These are phyloP conservation scores for Oryza nivara DNA, from an alignment of 176 grass and related monocot genomes.

Conservation along the genomic window DNA sequence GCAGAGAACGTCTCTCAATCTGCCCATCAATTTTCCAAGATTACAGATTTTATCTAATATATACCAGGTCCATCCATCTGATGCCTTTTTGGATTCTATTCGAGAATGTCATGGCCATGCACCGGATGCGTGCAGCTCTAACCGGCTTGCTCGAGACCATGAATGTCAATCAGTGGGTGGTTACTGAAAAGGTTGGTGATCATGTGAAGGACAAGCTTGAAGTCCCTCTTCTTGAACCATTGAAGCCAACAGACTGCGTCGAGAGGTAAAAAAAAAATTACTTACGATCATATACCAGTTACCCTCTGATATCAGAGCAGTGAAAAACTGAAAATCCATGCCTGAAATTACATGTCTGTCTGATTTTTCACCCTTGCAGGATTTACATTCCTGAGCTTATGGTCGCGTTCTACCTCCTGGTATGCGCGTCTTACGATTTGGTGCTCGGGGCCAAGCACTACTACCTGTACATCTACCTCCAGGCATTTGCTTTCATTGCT, in stretches of 20 bases:
- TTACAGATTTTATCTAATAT: conserved; percentile 5
- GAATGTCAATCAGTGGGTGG: conserved; percentile 69
- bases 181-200: conserved; percentile 64
- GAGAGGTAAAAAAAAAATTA: conserved; percentile 45
- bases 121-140: conserved; percentile 61
- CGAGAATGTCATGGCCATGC: conserved; percentile 81
- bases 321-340: background rate
- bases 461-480: conserved; percentile 68
- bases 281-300: background rate
- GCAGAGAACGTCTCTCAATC: background rate
- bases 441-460: conserved; percentile 39
- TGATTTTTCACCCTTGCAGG: conserved; percentile 50
- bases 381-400: conserved; percentile 59
- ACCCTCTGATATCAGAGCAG: background rate
- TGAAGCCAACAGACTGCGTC: conserved; percentile 54
- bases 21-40: background rate
- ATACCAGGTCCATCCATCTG: conserved; percentile 62
- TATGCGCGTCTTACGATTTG: conserved; percentile 59
- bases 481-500: conserved; percentile 59
- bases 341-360: background rate
- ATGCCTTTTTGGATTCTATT: conserved; percentile 68
- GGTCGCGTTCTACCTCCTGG: conserved; percentile 54
- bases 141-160: conserved; percentile 55
- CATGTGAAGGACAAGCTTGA: conserved; percentile 47
- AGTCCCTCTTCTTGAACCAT: conserved; percentile 43